Base-by-base conservation (phyloP, 345 rosid genomes). In the Cardamine resedifolia region DNA sequence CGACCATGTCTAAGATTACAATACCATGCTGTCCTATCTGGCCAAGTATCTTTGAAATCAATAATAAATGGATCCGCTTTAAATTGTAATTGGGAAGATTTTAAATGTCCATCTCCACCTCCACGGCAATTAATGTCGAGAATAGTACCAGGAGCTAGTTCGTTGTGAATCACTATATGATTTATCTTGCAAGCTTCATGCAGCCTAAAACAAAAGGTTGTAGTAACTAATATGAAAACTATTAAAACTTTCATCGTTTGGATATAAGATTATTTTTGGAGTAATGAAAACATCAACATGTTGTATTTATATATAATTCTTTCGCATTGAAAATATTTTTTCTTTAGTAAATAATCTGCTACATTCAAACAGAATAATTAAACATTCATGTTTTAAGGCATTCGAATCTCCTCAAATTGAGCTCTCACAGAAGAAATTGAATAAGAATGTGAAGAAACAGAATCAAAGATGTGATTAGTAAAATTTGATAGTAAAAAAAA, bases 131-230 rank as follows among this genome's bases (percentile, higher is more conserved):
- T 0, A 5, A 44, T 16, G 20, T 44, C 20, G 20, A 44, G 49
- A 44, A 44, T n/a, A n/a, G 20, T 44, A 44, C 20, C 49, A 44
- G 49, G 50, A 51, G 6, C 6, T 2, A 66, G 18, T 38, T 66
- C 14, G 15, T 66, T 66, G 41, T 52, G 61, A 26, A 66, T 10
- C 6, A 36, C 61, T 36, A 66, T 10, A 6, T 38, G 50, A 11
- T 52, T 66, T 38, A 10, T 24, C 9, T 66, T 52, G 49, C 71
- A 66, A 66, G 38, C 48, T 52, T 66, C 61, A 26, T 38, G 38
- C 27, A 38, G 0, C 15, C 18, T 11, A 7, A 66, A 52, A 38
- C 18, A 38, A 6, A 24, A n/a, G 26, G n/a, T n/a, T n/a, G 11
- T 9, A 1, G 4, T 21, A 51, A 24, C 0, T 10, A 66, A 52